A percentile compares a stretch with the other conserved stretches of the same genome.
phyloP scores from a whole-genome alignment of 805 yeast species.

The Ogataea glucozyma region DNA sequence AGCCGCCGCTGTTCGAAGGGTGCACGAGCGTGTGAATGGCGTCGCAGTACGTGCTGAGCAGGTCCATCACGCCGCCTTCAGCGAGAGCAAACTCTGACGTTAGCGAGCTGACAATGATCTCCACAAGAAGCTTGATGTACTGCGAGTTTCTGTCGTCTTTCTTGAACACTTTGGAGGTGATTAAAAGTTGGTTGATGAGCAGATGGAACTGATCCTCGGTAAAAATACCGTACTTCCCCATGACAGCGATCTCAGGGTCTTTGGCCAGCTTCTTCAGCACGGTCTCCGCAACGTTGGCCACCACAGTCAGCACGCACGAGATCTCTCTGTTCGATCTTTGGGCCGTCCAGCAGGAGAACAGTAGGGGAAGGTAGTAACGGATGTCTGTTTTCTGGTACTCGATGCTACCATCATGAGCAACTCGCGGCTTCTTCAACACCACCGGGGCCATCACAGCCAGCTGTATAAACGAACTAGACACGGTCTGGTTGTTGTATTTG shows the following conservation, averaged over 20 bases:
- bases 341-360: conserved; percentile 74
- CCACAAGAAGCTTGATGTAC: conserved; percentile 30
- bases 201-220: conserved; percentile 60
- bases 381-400: conserved; percentile 31
- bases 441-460: conserved; percentile 57
- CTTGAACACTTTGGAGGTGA: conserved; percentile 27
- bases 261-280: conserved; percentile 39
- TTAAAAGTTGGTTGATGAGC: conserved; percentile 54
- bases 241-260: conserved; percentile 33
- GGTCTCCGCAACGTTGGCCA: conserved; percentile 60
- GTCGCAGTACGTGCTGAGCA: conserved; percentile 56
- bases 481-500: conserved; percentile 54
- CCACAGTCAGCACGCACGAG: conserved; percentile 56
- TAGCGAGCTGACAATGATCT: conserved; percentile 61
- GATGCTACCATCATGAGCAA: conserved; percentile 17
- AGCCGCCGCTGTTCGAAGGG: conserved; percentile 90
- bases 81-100: conserved; percentile 47
- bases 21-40: conserved; percentile 81
- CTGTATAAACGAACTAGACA: conserved; percentile 50
- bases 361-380: conserved; percentile 57
- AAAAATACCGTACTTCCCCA: conserved; percentile 63
- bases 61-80: conserved; percentile 48
- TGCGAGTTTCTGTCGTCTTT: conserved; percentile 28
- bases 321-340: conserved; percentile 56
- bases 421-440: conserved; percentile 32